These are phyloP conservation scores for Mitragyna speciosa DNA, from an alignment of 257 asterid genomes.

Conservation along the genomic window DNA sequence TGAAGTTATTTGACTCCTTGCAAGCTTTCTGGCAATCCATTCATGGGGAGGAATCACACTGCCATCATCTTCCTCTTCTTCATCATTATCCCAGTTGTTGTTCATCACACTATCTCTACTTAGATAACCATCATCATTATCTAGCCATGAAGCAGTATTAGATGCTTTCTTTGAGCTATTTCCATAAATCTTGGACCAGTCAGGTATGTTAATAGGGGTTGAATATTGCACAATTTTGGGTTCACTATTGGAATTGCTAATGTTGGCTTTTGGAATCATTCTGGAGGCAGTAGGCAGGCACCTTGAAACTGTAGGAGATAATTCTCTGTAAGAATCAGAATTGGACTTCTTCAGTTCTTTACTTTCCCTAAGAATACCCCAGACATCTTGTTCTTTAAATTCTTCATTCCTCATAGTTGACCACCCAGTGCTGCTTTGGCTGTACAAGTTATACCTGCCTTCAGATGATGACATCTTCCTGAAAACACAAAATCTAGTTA, in stretches of 20 bases:
- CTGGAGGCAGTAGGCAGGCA: slow-evolving; percentile 28
- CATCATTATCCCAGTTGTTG: slow-evolving; percentile 35
- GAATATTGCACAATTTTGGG: slow-evolving; percentile 30
- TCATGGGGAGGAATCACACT: slow-evolving; percentile 60
- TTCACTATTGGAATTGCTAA: background rate
- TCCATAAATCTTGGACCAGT: slow-evolving; percentile 62
- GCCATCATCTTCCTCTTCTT: slow-evolving; percentile 32
- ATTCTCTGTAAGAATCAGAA: slow-evolving; percentile 11
- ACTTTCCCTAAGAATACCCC: slow-evolving; percentile 31
- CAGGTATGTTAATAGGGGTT: slow-evolving; percentile 56
- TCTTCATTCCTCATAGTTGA: slow-evolving; percentile 53
- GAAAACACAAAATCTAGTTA: background rate
- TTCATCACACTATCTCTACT: background rate
- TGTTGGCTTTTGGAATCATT: slow-evolving; percentile 37
- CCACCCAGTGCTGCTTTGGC: slow-evolving; percentile 54
- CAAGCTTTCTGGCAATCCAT: slow-evolving; percentile 48
- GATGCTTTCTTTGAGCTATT: slow-evolving; percentile 10
- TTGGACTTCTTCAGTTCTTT: slow-evolving; percentile 21
- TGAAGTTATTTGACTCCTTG: slow-evolving; percentile 36
- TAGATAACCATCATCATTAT: background rate
- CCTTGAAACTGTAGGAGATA: slow-evolving; percentile 21
- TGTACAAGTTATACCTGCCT: slow-evolving; percentile 33
- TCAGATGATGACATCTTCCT: slow-evolving; percentile 35
- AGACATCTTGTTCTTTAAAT: slow-evolving; percentile 55
- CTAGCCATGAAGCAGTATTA: background rate